Conservation (phyloP, 345 rosid genomes). For the Sisymbrium altissimum region DNA sequence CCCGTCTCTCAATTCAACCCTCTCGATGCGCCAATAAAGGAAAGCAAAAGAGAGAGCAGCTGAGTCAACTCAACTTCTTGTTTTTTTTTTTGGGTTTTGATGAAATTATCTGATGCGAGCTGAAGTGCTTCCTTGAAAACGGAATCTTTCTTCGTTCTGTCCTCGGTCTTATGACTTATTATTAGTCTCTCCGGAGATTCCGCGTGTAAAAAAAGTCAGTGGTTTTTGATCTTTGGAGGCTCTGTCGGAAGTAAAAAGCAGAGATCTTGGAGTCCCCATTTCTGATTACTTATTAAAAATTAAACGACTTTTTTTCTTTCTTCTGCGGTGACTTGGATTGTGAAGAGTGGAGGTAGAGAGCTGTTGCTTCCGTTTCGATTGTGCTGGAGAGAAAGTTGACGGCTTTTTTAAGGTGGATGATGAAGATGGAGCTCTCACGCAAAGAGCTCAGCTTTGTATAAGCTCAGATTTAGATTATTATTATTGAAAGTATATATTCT, state of each 20-base stretch:
- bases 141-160: conserved; percentile 18
- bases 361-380: not conserved
- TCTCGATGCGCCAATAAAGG: conserved; percentile 10
- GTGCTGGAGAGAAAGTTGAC: conserved; percentile 5
- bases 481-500: not conserved
- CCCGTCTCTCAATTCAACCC: conserved; percentile 1
- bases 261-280: conserved; percentile 34
- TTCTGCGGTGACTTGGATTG: conserved; percentile 5
- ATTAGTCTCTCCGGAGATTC: conserved; percentile 29
- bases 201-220: conserved; percentile 20
- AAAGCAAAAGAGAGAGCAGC: not conserved
- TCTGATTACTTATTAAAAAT: not conserved
- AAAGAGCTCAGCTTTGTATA: conserved; percentile 29
- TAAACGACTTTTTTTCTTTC: not conserved
- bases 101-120: not conserved
- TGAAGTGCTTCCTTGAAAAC: conserved; percentile 10
- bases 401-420: conserved; percentile 12
- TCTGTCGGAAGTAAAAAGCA: conserved; percentile 18
- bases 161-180: not conserved
- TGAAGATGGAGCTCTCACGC: conserved; percentile 20
- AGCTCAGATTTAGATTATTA: conserved; percentile 22
- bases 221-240: conserved; percentile 3
- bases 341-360: conserved; percentile 10
- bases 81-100: conserved; percentile 2
- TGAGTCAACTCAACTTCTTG: not conserved